Evolutionary conservation across 306 rosid species (phyloP).

Genomic region (Ormosia emarginata): DNA sequence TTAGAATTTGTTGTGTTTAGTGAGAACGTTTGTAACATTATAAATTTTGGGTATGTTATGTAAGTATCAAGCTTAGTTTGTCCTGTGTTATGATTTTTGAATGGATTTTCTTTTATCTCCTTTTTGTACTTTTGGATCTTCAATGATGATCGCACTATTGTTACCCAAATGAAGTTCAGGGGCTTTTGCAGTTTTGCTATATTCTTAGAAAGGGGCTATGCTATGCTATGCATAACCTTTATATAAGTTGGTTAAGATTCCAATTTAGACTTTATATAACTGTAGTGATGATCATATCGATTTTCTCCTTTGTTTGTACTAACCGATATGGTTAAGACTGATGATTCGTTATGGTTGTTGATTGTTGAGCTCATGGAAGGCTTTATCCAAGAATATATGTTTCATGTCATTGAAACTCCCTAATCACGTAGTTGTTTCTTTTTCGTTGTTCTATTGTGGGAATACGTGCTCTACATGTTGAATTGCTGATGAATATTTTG

Average conservation of each 20-base stretch:
- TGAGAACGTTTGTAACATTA: slow-evolving; percentile 5
- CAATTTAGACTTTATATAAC: neutral
- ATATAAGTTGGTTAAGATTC: neutral
- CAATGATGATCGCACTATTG: neutral
- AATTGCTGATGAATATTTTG: neutral
- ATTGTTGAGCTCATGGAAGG: neutral
- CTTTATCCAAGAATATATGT: neutral
- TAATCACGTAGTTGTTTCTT: neutral
- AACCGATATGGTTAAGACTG: neutral
- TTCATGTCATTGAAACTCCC: neutral
- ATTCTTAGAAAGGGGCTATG: neutral
- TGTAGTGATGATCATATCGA: neutral
- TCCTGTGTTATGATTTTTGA: neutral
- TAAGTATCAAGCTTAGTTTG: neutral
- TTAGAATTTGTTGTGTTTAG: slow-evolving; percentile 7
- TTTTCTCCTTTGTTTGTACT: neutral
- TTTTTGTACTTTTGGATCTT: neutral
- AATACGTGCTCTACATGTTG: neutral
- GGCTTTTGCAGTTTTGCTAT: neutral
- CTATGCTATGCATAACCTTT: neutral
- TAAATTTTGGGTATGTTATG: neutral
- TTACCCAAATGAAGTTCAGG: neutral
- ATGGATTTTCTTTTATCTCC: neutral
- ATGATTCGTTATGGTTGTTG: neutral
- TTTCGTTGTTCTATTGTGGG: neutral